A percentile compares a stretch with the other conserved stretches of the same genome.
Evolutionary conservation across 2,329 filamentous ascomycete species (phyloP).

Genomic region (Epichloe sp.): DNA sequence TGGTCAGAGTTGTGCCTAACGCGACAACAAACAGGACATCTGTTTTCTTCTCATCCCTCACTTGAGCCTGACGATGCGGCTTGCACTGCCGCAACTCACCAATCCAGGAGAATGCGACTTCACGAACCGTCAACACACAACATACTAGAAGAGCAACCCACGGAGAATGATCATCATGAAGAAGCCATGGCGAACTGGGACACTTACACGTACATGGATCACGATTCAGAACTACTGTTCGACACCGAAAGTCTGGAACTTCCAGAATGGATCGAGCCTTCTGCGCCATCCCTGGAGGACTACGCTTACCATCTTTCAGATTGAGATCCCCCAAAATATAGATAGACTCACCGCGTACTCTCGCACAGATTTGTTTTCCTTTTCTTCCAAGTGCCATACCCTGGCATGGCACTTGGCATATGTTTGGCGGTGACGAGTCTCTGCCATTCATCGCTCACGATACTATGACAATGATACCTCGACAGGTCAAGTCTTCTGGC

Average conservation of each 20-base stretch:
- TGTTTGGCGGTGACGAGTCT: slow-evolving; percentile 2
- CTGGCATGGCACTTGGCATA: not conserved
- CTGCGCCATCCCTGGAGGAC: slow-evolving; percentile 5
- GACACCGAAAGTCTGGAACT: slow-evolving; percentile 3
- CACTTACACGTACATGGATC: slow-evolving; percentile 5
- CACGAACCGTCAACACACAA: slow-evolving; percentile 4
- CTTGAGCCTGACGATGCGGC: slow-evolving; percentile 3
- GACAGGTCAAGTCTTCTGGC: not conserved
- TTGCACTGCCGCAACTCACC: slow-evolving; percentile 3
- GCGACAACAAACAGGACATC: slow-evolving; percentile 1
- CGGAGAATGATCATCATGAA: slow-evolving; percentile 6
- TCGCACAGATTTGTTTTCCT: not conserved
- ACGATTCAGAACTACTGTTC: slow-evolving; percentile 6
- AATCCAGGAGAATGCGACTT: slow-evolving; percentile 5
- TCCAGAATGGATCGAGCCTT: slow-evolving; percentile 6
- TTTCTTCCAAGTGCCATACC: not conserved
- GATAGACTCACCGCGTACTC: not conserved
- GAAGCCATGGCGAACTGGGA: slow-evolving; percentile 7
- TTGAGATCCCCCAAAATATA: not conserved
- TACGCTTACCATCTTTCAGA: slow-evolving; percentile 4
- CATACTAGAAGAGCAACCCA: slow-evolving; percentile 1
- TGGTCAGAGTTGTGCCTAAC: slow-evolving; percentile 1
- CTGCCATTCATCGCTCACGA: slow-evolving; percentile 1
- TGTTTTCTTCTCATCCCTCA: slow-evolving; percentile 5
- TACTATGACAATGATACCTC: slow-evolving; percentile 3